phyloP scores from a whole-genome alignment of 2,329 filamentous ascomycete species.

The Fusarium verrucosum region DNA sequence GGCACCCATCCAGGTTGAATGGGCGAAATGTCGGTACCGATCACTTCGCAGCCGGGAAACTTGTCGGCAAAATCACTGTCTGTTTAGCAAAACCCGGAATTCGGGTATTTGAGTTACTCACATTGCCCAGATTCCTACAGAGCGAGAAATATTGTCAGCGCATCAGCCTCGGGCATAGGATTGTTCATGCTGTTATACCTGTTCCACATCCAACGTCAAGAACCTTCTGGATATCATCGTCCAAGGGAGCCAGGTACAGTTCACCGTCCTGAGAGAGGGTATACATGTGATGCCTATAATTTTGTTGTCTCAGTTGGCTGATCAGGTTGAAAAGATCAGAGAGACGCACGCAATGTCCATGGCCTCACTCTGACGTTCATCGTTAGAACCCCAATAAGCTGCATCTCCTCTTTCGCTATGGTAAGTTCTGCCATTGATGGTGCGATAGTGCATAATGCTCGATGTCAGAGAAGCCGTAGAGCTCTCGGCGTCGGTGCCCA shows the following conservation, averaged over 20 bases:
- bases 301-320: neutral
- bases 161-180: fast-evolving
- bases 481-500: conserved; percentile 7
- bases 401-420: conserved; percentile 21
- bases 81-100: neutral
- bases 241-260: conserved; percentile 7
- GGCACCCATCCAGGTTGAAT: conserved; percentile 34
- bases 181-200: neutral
- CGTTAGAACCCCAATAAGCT: conserved; percentile 19
- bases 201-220: conserved; percentile 23
- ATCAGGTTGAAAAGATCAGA: neutral
- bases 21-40: conserved; percentile 32
- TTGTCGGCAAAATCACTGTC: conserved; percentile 34
- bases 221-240: conserved; percentile 2
- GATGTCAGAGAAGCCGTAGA: conserved; percentile 18
- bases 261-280: conserved; percentile 15
- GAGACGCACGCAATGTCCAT: conserved; percentile 16
- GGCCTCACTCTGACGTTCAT: conserved; percentile 16
- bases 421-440: conserved; percentile 15
- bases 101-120: neutral
- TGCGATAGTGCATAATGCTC: conserved; percentile 20
- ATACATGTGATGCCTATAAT: conserved; percentile 10
- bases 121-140: conserved; percentile 32
- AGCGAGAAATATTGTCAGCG: neutral
- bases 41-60: conserved; percentile 23